Percentiles rank a stretch among this genome's conserved stretches.
Conservation (phyloP, 176 grass and related monocot genomes). For the Hordeum vulgare region MorexV3_pseudomolecules_assembly NC_058524.1:570241400-570241899, state of each 20-base stretch:
- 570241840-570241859: no score
- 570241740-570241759: slow-evolving; percentile 12
- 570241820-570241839: no score
- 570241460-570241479: background rate
- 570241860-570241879: no score
- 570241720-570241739: slow-evolving; percentile 26
- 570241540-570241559: background rate
- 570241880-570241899: no score
- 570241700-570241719: background rate
- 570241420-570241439: no score
- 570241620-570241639: background rate
- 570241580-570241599: background rate
- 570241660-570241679: background rate
- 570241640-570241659: background rate
- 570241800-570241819: background rate
- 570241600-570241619: background rate
- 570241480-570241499: background rate
- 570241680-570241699: background rate
- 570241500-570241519: background rate
- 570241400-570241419: no score
- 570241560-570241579: background rate
- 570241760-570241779: background rate
- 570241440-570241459: no score
- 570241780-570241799: background rate
- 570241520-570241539: background rate